Percentiles rank a stretch among this genome's conserved stretches.
Conservation (phyloP, 345 rosid genomes). For the Acer yangbiense region DNA sequence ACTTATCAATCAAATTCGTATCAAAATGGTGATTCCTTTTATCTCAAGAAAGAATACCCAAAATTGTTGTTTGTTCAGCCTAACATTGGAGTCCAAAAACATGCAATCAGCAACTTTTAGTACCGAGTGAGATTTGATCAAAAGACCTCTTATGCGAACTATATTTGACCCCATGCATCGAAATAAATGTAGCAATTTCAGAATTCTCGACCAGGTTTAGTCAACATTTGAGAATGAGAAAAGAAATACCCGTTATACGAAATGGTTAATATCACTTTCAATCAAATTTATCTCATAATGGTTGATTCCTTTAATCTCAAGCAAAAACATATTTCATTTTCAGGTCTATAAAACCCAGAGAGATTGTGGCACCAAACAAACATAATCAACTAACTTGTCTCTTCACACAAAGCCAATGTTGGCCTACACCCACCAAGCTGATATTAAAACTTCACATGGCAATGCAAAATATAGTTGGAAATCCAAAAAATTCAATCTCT, state of each 20-base stretch:
- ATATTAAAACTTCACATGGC: conserved; percentile 36
- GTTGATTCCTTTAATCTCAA: no score
- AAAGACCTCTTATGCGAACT: no score
- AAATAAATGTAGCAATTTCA: no score
- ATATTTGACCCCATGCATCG: no score
- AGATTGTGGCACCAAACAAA: conserved; percentile 7
- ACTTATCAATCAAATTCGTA: no score
- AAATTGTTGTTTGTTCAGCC: no score
- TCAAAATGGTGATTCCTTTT: no score
- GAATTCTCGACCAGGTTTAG: no score
- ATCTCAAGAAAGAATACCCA: no score
- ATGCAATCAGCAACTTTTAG: neutral
- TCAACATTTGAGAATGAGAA: neutral
- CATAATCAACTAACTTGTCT: conserved; percentile 18
- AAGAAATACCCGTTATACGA: neutral
- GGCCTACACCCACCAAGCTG: conserved; percentile 2
- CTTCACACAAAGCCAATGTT: conserved; percentile 14
- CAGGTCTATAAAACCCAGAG: neutral
- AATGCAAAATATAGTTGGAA: neutral
- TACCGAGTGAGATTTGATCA: no score
- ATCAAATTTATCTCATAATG: no score
- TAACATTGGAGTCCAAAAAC: neutral
- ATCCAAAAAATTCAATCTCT: neutral
- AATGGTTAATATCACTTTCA: neutral
- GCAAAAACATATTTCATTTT: no score